phyloP scores from a whole-genome alignment of 1,284 basidiomycete genomes.

The Trichosporon faecale region DNA sequence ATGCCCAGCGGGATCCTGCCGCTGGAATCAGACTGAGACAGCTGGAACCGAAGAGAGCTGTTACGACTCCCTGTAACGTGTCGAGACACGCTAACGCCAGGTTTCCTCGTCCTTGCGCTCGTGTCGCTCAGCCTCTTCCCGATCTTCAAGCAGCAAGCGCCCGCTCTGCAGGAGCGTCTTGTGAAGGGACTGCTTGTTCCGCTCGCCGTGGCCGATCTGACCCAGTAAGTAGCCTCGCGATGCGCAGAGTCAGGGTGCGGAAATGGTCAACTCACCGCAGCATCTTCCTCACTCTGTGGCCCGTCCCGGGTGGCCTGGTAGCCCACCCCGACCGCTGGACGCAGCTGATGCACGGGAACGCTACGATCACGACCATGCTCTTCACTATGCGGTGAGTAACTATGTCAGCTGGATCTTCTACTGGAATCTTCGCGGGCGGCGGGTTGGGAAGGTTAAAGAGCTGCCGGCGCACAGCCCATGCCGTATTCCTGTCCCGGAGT shows the following conservation, averaged over 20 bases:
- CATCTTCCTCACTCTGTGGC: constrained; percentile 36
- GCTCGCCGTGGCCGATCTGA: constrained; percentile 49
- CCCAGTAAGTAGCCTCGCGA: constrained; percentile 19
- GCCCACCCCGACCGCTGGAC: constrained; percentile 45
- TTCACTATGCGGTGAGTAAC: constrained; percentile 43
- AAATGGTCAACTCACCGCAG: constrained; percentile 22
- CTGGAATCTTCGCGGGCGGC: not conserved
- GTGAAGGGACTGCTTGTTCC: constrained; percentile 43
- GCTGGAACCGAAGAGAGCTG: not conserved
- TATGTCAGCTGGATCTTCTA: too few species aligned
- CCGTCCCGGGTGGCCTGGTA: constrained; percentile 35
- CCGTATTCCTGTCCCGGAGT: not conserved
- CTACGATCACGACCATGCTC: constrained; percentile 43
- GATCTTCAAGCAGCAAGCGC: constrained; percentile 28
- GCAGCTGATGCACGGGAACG: constrained; percentile 47
- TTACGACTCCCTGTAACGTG: not conserved
- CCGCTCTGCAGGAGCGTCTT: constrained; percentile 37
- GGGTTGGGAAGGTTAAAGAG: not conserved
- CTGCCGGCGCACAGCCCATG: not conserved
- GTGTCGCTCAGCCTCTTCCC: constrained; percentile 47
- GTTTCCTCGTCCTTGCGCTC: constrained; percentile 51
- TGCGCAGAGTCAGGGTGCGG: not conserved
- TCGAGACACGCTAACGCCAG: constrained; percentile 30
- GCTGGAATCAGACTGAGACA: too few species aligned
- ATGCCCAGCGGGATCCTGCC: too few species aligned